Evolutionary conservation across 768 basidiomycete genomes (phyloP).

Genomic region (Russula compacta): DNA sequence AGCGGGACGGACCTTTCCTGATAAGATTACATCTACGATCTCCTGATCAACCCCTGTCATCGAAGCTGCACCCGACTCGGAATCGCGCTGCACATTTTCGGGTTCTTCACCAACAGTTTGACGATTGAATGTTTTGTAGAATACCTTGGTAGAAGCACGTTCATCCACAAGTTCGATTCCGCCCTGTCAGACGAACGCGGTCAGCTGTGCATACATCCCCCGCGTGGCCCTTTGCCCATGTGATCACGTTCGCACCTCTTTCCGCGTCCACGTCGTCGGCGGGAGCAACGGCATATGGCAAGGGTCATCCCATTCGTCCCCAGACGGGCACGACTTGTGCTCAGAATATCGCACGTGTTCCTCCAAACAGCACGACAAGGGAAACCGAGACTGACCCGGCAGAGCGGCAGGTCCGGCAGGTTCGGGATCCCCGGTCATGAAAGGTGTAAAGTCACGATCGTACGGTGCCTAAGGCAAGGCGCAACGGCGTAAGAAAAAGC

Average conservation of each 20-base stretch:
- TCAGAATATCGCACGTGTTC: conserved; percentile 11
- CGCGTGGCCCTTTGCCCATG: neutral
- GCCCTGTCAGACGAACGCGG: neutral
- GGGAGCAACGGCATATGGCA: neutral
- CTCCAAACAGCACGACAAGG: conserved; percentile 12
- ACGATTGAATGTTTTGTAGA: conserved; percentile 12
- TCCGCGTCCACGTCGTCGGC: neutral
- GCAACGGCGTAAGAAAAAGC: neutral
- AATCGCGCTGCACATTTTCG: neutral
- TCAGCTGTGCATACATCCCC: neutral
- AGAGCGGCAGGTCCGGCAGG: conserved; percentile 1
- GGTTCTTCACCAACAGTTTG: neutral
- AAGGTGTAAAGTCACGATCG: neutral
- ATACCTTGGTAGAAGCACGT: neutral
- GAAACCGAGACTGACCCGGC: neutral
- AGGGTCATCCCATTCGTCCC: neutral
- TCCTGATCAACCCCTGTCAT: neutral
- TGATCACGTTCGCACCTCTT: conserved; percentile 3
- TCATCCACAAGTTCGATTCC: conserved; percentile 2
- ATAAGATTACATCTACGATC: conserved; percentile 17
- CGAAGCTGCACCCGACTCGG: neutral
- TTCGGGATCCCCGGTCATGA: conserved; percentile 7
- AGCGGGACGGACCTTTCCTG: conserved; percentile 10
- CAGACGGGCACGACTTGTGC: neutral
- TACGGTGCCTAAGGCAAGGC: neutral